A percentile compares a stretch with the other conserved stretches of the same genome.
Evolutionary conservation across 176 grass and related monocot species (phyloP).

Genomic region (Oryza brachyantha): DNA sequence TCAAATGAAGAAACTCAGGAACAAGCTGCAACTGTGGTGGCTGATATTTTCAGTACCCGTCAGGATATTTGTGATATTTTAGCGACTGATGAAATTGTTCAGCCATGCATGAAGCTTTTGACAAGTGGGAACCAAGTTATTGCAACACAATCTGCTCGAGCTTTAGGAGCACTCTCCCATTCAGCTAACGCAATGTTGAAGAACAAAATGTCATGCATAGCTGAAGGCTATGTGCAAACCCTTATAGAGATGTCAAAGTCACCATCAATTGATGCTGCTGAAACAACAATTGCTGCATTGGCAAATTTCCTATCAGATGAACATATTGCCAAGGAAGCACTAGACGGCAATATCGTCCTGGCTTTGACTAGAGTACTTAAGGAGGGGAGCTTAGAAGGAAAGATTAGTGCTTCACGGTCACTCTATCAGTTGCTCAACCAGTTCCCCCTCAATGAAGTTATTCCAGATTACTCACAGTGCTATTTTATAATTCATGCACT

Average conservation of each 20-base stretch:
- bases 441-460: slow-evolving; percentile 67
- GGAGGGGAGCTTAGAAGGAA: slow-evolving; percentile 90
- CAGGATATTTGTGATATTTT: slow-evolving; percentile 88
- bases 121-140: slow-evolving; percentile 77
- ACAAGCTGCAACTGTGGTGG: slow-evolving; percentile 76
- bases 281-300: slow-evolving; percentile 82
- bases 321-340: slow-evolving; percentile 72
- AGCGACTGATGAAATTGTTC: slow-evolving; percentile 83
- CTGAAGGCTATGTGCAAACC: slow-evolving; percentile 71
- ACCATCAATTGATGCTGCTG: slow-evolving; percentile 74
- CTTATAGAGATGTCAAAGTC: slow-evolving; percentile 94
- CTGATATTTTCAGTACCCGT: slow-evolving; percentile 86
- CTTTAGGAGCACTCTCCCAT: slow-evolving; percentile 78
- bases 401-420: slow-evolving; percentile 73
- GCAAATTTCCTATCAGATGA: slow-evolving; percentile 83
- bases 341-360: slow-evolving; percentile 70
- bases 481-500: slow-evolving; percentile 74
- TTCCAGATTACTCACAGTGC: slow-evolving; percentile 67
- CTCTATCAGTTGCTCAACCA: slow-evolving; percentile 77
- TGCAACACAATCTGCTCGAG: slow-evolving; percentile 87
- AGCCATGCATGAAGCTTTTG: slow-evolving; percentile 96
- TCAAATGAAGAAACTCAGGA: slow-evolving; percentile 86
- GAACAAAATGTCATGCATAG: slow-evolving; percentile 69
- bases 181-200: slow-evolving; percentile 63
- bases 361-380: slow-evolving; percentile 81